A percentile compares a stretch with the other conserved stretches of the same genome.
Evolutionary conservation across 805 yeast species (phyloP).

Genomic region (Hanseniaspora taiwanica): DNA sequence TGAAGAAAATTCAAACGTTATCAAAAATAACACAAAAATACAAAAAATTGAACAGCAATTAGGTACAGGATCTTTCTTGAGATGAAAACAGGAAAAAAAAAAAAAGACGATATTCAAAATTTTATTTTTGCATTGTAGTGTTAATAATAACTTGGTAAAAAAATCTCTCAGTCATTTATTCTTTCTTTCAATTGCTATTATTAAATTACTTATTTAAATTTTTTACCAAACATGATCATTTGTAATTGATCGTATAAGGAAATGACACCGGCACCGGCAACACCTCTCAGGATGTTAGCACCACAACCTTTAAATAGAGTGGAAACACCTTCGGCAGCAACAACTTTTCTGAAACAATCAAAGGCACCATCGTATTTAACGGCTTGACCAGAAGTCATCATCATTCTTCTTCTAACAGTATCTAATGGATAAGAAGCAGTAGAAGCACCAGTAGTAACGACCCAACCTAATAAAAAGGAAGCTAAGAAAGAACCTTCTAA

Average conservation of each 20-base stretch:
- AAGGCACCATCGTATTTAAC: conserved; percentile 92
- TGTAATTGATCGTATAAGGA: conserved; percentile 96
- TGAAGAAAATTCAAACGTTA: too few relatives aligned
- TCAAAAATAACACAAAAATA: too few relatives aligned
- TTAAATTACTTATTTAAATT: conserved; percentile 45
- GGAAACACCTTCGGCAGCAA: conserved; percentile 87
- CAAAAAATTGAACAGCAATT: too few relatives aligned
- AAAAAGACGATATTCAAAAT: too few relatives aligned
- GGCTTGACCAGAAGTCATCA: conserved; percentile 99
- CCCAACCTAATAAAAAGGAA: conserved; percentile 94
- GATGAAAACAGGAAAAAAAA: too few relatives aligned
- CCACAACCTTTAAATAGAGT: conserved; percentile 98
- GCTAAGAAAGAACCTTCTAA: conserved; percentile 91
- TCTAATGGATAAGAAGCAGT: conserved; percentile 98
- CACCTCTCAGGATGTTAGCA: conserved; percentile 99
- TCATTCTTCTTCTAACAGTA: conserved; percentile 99
- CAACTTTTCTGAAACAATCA: conserved; percentile 84
- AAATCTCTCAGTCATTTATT: too few relatives aligned
- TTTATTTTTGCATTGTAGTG: too few relatives aligned
- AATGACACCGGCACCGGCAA: conserved; percentile 99
- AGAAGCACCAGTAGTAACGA: conserved; percentile 96
- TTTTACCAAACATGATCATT: conserved; percentile 90
- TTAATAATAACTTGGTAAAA: not conserved
- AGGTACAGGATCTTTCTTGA: too few relatives aligned
- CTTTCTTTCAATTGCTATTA: not conserved